Base-by-base conservation (phyloP, 1,139 yeast species). In the Diutina pseudorugosa region DNA sequence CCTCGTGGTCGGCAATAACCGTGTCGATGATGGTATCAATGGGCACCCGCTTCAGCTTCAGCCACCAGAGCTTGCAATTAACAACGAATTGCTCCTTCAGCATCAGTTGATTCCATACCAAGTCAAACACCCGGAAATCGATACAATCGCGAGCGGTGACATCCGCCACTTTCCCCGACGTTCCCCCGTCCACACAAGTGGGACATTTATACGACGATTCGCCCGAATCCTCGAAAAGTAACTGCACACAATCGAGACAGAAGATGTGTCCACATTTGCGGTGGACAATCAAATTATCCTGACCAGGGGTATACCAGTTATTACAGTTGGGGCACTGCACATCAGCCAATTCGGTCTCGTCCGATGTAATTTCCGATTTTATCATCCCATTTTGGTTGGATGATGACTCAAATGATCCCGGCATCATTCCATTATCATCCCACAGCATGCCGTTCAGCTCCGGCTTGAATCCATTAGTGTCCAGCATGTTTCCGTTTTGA, bases 211-310 rank as follows among this genome's bases (percentile, higher is more conserved):
- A 25, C 14, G 19, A 6, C 1, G 36, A 12, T 4, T 12, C 27
- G 51, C 70, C 64, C 59, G 65, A 60, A 55, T 69, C 63, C 57
- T 81, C 76, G 63, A 79, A 76, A 58, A 76, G 81, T 1, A 70
- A 69, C 16, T 70, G 79, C 50, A 79, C 65, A 62, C 95, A 87
- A 47, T 79, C 79, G 41, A 70, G 72, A 62, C 95, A 85, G 1
- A 85, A 64, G 59, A 78, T 69, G 64, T 85, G 94, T 0, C 91
- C 93, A 72, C 95, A 87, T 3, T 70, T 71, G 52, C 80, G 68
- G 43, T 81, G 67, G 18, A 84, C 62, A 23, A 72, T 62, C 4
- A 78, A 70, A 2, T 70, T 71, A 43, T 73, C 75, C 27, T 69
- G 71, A 7, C 79, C 76, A n/a, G 49, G 49, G 14, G 49, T 25